A percentile compares a stretch with the other conserved stretches of the same genome.
These are phyloP conservation scores for Monotropa hypopitys DNA, from an alignment of 179 eudicot genomes.

Conservation along the genomic window DNA sequence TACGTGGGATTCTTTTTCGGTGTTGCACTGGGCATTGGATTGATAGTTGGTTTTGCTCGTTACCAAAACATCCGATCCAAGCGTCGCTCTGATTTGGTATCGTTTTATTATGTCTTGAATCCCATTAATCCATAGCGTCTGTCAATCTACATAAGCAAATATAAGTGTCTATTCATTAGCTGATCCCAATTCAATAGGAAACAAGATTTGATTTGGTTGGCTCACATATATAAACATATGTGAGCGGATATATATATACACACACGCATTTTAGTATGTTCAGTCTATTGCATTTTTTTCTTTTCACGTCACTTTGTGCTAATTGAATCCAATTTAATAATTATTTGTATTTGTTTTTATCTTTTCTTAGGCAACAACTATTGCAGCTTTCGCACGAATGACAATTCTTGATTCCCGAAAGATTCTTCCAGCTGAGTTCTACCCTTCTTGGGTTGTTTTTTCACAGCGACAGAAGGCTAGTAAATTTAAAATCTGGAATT, in stretches of 20 bases:
- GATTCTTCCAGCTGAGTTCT: constrained; percentile 43
- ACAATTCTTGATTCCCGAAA: constrained; percentile 66
- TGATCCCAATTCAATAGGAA: neutral
- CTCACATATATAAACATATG: neutral
- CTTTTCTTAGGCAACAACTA: constrained; percentile 39
- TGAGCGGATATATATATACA: neutral
- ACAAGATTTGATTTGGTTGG: no score
- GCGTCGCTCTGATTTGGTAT: constrained; percentile 55
- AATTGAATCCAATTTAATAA: neutral
- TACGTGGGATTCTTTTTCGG: constrained; percentile 43
- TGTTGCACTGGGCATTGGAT: constrained; percentile 36
- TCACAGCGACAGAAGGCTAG: constrained; percentile 65
- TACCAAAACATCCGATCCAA: constrained; percentile 43
- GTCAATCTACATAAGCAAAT: neutral
- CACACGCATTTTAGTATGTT: neutral
- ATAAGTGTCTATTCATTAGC: no score
- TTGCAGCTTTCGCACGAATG: constrained; percentile 63
- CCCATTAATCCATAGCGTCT: neutral
- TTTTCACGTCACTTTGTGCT: neutral
- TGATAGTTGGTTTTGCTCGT: constrained; percentile 44
- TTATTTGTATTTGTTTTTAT: neutral
- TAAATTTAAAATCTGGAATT: neutral
- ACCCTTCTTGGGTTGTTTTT: constrained; percentile 80
- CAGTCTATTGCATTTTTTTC: neutral
- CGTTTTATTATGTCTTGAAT: neutral